Evolutionary conservation across 163 green algal genomes (phyloP), one percentile per base, ranked within the genome.

Genomic region (Chlamydomonas reinhardtii): DNA sequence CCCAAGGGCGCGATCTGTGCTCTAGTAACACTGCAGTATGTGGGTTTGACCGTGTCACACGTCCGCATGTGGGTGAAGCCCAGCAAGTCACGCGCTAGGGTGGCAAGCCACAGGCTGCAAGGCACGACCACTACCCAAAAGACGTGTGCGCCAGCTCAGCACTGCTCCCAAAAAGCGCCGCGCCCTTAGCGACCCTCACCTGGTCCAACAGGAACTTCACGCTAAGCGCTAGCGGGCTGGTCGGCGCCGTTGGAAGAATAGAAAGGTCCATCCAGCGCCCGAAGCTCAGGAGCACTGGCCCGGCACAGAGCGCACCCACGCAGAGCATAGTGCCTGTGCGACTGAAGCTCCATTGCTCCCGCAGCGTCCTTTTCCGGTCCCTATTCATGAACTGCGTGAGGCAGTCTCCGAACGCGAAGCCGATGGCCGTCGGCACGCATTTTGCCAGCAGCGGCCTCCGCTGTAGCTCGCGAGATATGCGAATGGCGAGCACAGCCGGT

Each of bases 341-440:
- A 39, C 20, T 65, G 64, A 59, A 72, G 16, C 56, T 59, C 64
- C 74, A 88, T 32, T 82, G 83, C 9, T 78, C 64, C 0, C 74
- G 31, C 31, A 82, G 65, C 25, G 56, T 35, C 24, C 52, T 39
- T 3, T 29, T 37, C 20, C 59, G 56, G 80, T 88, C 74, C 6
- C 83, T 43, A n/a, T 88, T 88, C 83, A 88, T 88, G 43, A 69
- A 82, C 32, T 88, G 83, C 22, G 83, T 88, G 15, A 88, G 29
- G 48, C 64, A 76, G 62, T 88, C 83, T 2, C 83, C 83, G 66
- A 88, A 88, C 9, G 73, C 83, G 27, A 88, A 88, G 52, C 83
- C 83, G n/a, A 77, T 25, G 25, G 89, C 85, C 4, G 85, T 89
- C 29, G 89, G 80, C 17, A 89, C 54, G 43, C 73, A 84, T 87